Evolutionary conservation across 2,329 filamentous ascomycete species (phyloP).

Genomic region (Penicillium brevicompactum): DNA sequence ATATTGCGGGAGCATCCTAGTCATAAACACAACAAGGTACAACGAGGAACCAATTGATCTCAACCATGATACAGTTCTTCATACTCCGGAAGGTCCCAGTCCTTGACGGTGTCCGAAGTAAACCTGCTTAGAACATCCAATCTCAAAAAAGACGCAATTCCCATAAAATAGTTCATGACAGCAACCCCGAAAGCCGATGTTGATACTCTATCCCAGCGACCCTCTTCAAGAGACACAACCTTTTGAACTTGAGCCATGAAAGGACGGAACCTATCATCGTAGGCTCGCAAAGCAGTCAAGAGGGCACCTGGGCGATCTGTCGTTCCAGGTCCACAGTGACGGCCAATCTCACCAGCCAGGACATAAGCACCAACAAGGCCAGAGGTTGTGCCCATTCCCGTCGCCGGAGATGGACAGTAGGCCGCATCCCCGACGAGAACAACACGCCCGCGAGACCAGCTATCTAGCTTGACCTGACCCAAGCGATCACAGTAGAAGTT

Average conservation of each 20-base stretch:
- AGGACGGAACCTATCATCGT: conserved; percentile 21
- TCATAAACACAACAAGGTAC: too few species aligned
- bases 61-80: background rate
- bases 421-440: conserved; percentile 46
- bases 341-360: conserved; percentile 53
- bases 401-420: conserved; percentile 34
- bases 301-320: conserved; percentile 36
- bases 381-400: conserved; percentile 38
- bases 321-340: conserved; percentile 24
- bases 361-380: conserved; percentile 52
- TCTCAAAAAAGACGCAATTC: conserved; percentile 33
- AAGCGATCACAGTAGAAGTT: conserved; percentile 54
- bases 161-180: conserved; percentile 32
- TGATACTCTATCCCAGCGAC: conserved; percentile 11
- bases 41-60: background rate
- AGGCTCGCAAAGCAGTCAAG: conserved; percentile 12
- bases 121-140: conserved; percentile 25
- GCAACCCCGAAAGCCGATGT: conserved; percentile 28
- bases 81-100: background rate
- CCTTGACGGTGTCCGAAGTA: background rate
- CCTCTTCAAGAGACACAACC: background rate
- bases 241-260: conserved; percentile 3
- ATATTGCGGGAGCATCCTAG: too few species aligned
- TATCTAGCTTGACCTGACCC: conserved; percentile 47
- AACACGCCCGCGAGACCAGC: conserved; percentile 50